phyloP scores from a whole-genome alignment of 2,329 filamentous ascomycete genomes.

The Cladophialophora psammophila region DNA sequence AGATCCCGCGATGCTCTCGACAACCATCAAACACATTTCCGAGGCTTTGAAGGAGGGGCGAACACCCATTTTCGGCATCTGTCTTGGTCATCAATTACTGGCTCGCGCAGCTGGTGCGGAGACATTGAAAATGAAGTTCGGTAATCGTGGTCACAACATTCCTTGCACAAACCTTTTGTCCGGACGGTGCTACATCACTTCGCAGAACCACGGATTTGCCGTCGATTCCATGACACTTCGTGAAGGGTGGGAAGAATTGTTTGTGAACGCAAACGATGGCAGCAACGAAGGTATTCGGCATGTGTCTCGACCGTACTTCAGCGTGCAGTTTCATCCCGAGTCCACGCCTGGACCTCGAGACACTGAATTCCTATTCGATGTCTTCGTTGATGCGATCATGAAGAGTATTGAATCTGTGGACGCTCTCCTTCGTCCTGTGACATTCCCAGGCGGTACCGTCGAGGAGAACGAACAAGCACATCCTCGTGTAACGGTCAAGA shows the following conservation, averaged over 20 bases:
- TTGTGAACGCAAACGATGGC: constrained; percentile 97
- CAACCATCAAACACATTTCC: constrained; percentile 80
- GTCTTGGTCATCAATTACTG: constrained; percentile 91
- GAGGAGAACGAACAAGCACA: constrained; percentile 79
- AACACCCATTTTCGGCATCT: constrained; percentile 94
- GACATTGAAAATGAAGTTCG: constrained; percentile 98
- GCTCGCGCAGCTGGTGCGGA: constrained; percentile 84
- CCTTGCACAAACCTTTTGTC: constrained; percentile 95
- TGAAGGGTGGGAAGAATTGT: constrained; percentile 87
- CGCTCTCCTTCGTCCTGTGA: constrained; percentile 74
- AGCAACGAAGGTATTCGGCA: constrained; percentile 99
- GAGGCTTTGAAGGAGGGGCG: constrained; percentile 77
- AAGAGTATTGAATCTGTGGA: constrained; percentile 72
- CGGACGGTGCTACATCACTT: constrained; percentile 97
- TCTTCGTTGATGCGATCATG: constrained; percentile 87
- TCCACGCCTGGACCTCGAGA: constrained; percentile 94
- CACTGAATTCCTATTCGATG: constrained; percentile 95
- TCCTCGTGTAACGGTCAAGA: constrained; percentile 85
- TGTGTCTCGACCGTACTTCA: constrained; percentile 86
- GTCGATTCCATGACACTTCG: constrained; percentile 82
- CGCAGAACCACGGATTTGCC: constrained; percentile 96
- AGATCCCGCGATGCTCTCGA: constrained; percentile 84
- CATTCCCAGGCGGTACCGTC: constrained; percentile 83
- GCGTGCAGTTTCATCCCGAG: constrained; percentile 99
- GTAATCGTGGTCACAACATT: constrained; percentile 98